Conservation (phyloP, 257 asterid species). For the Rehmannia glutinosa region DNA sequence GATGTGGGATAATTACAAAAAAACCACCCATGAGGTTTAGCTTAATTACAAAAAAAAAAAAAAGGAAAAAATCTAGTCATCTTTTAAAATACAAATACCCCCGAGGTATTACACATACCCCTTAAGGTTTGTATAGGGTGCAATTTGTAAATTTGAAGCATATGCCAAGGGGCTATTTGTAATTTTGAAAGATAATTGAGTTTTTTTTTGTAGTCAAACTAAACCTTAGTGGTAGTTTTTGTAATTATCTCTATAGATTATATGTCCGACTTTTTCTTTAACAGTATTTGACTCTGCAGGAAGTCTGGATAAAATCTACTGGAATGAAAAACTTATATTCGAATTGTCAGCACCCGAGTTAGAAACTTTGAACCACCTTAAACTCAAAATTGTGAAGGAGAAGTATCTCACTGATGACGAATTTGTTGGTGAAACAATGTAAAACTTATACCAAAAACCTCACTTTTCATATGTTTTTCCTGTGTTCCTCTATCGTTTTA, state of each 20-base stretch:
- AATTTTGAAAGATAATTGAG: no score
- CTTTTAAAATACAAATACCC: no score
- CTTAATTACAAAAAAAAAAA: no score
- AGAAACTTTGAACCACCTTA: slow-evolving; percentile 48
- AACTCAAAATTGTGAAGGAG: slow-evolving; percentile 57
- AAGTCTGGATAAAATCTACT: slow-evolving; percentile 38
- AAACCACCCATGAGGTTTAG: background rate
- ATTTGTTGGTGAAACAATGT: slow-evolving; percentile 71
- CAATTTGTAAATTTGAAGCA: no score
- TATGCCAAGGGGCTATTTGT: no score
- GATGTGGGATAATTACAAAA: background rate
- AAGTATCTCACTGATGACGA: slow-evolving; percentile 35
- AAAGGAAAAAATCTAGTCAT: background rate
- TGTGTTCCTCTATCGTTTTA: background rate
- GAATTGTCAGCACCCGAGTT: slow-evolving; percentile 37
- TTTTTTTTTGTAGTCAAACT: no score
- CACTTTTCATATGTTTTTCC: background rate
- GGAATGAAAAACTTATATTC: slow-evolving; percentile 72
- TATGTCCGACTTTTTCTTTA: no score
- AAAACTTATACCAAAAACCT: background rate
- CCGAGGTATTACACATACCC: no score
- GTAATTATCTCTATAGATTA: no score
- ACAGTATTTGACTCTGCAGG: slow-evolving; percentile 40
- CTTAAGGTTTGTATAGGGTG: no score
- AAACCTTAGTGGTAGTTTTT: no score